Base-by-base conservation (phyloP, 352 stramenopile species). In the Pythium scleroteichum region DNA sequence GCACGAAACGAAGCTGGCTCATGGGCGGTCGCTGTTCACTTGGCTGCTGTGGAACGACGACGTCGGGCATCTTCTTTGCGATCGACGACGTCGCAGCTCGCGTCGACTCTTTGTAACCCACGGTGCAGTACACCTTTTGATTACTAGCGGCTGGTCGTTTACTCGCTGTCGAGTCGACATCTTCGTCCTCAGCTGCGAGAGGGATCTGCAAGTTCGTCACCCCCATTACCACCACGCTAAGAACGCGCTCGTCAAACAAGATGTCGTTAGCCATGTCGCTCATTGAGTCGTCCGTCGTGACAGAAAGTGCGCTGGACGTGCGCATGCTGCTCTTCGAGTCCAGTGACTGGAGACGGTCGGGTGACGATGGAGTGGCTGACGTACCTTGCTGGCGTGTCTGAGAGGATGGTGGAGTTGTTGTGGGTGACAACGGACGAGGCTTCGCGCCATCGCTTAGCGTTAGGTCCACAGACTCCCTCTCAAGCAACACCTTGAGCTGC, bases 61-160 rank as follows among this genome's bases (percentile, higher is more conserved):
- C 22, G 16, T 62, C 24, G 19, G 45, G 10, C 61, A 58, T 22
- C 19, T 40, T 41, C 48, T 59, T 62, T 17, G 49, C 60, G 47
- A 90, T 69, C 2, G 79, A 86, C 26, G 85, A 88, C 20, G 83
- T 63, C 6, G 85, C 85, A 8, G 80, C 92, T 7, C 85, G 80
- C 0, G 85, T 95, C 33, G 85, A 88, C 33, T 90, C 69, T 52
- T 83, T 72, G 53, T 87, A 93, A 29, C 76, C 88, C 24, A 95
- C 81, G 2, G 85, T 92, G 59, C 83, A 95, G 57, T 95, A 95
- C 7, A 92, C 69, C 49, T 91, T 93, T 4, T 71, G 84, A 19
- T 88, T 78, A 6, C 17, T 17, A 22, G n/a, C 33, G 17, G 16
- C n/a, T 17, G 40, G 7, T 24, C 29, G 29, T 10, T 35, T 35